phyloP scores from a whole-genome alignment of 2,329 filamentous ascomycete species.

The Aspergillus uvarum region DNA sequence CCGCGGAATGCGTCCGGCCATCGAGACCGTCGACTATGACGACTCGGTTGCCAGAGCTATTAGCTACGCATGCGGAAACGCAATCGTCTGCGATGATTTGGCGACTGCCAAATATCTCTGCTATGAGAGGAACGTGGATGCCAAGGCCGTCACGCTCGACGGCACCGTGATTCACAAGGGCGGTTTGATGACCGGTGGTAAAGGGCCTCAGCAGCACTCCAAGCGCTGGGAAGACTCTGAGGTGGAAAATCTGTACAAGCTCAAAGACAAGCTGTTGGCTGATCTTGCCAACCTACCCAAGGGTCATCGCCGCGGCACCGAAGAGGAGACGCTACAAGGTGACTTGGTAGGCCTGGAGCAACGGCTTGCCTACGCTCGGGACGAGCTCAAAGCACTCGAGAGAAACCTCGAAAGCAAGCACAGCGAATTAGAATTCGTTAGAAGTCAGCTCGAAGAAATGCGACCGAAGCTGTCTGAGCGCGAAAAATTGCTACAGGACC shows the following conservation, averaged over 20 bases:
- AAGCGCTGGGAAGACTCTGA: slow-evolving; percentile 88
- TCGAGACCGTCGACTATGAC: slow-evolving; percentile 95
- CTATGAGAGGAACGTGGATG: slow-evolving; percentile 78
- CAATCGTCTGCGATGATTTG: slow-evolving; percentile 88
- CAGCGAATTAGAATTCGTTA: slow-evolving; percentile 73
- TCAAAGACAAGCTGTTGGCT: slow-evolving; percentile 71
- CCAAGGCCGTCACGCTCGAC: slow-evolving; percentile 91
- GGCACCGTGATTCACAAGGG: slow-evolving; percentile 97
- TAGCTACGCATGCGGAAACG: slow-evolving; percentile 90
- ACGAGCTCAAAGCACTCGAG: slow-evolving; percentile 74
- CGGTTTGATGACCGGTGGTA: slow-evolving; percentile 93
- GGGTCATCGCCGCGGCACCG: slow-evolving; percentile 69
- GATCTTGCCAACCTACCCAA: slow-evolving; percentile 80
- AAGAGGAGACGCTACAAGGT: slow-evolving; percentile 77
- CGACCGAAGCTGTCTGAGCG: slow-evolving; percentile 77
- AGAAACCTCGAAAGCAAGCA: slow-evolving; percentile 83
- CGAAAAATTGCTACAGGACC: slow-evolving; percentile 63
- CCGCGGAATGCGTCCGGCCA: slow-evolving; percentile 79
- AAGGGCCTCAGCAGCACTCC: slow-evolving; percentile 72
- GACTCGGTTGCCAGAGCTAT: slow-evolving; percentile 85
- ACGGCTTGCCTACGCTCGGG: slow-evolving; percentile 67
- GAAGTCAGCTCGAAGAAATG: slow-evolving; percentile 71
- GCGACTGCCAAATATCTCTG: slow-evolving; percentile 85
- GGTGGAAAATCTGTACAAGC: slow-evolving; percentile 76
- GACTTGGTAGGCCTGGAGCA: slow-evolving; percentile 80